These are phyloP conservation scores for Ceratocystis huliohia DNA, from an alignment of 2,329 filamentous ascomycete genomes.

Conservation along the genomic window DNA sequence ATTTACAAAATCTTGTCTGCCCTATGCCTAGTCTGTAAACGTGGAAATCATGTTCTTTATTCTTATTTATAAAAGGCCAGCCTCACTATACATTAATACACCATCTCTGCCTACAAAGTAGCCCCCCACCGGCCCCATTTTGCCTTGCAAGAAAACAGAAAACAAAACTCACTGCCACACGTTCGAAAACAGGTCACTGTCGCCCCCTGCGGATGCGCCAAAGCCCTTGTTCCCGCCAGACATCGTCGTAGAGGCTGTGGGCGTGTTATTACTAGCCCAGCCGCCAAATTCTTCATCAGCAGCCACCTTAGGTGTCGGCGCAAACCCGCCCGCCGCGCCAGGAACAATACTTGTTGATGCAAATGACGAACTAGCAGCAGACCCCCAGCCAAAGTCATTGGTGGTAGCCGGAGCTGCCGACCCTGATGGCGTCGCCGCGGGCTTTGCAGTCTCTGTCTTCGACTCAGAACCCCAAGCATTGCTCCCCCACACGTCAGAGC, in stretches of 20 bases:
- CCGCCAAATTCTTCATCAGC: slow-evolving; percentile 94
- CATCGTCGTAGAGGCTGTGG: slow-evolving; percentile 37
- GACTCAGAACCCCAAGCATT: slow-evolving; percentile 61
- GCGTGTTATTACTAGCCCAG: slow-evolving; percentile 62
- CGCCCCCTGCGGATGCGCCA: slow-evolving; percentile 41
- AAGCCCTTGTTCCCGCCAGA: slow-evolving; percentile 37
- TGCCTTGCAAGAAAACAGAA: background rate
- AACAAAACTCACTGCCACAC: slow-evolving; percentile 62
- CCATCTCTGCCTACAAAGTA: background rate
- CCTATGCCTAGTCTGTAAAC: background rate
- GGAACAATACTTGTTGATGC: slow-evolving; percentile 49
- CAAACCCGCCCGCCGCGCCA: slow-evolving; percentile 53
- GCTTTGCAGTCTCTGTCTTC: slow-evolving; percentile 41
- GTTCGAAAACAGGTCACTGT: slow-evolving; percentile 79
- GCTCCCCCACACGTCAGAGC: slow-evolving; percentile 69
- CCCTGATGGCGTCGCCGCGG: slow-evolving; percentile 35
- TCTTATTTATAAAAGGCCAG: slow-evolving; percentile 16
- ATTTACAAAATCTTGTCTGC: background rate
- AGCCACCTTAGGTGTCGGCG: slow-evolving; percentile 53
- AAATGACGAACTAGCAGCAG: slow-evolving; percentile 32
- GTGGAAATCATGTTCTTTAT: slow-evolving; percentile 10
- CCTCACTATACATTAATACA: slow-evolving; percentile 8
- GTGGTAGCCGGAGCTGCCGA: slow-evolving; percentile 27
- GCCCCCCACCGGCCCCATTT: background rate
- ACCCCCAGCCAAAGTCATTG: slow-evolving; percentile 52